Evolutionary conservation across 1,139 yeast genomes (phyloP), one percentile per base, ranked within the genome.

Genomic region (Geotrichum armillariae): DNA sequence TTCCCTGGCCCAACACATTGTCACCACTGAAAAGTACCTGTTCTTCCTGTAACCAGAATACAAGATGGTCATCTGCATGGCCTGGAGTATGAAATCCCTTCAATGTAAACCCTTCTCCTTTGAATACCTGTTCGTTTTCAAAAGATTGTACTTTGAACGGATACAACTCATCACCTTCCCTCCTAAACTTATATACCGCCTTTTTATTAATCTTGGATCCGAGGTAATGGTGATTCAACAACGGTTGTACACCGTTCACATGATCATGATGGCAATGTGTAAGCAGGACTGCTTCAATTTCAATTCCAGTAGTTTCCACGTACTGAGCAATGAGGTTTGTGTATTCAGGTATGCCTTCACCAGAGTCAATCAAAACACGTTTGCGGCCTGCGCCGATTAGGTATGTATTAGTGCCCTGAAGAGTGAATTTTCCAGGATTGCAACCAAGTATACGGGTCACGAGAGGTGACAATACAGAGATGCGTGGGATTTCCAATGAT

Each of bases 221-320:
- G 31, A 47, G 41, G 9, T 21, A 42, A 16, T 40, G 52, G 37
- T 42, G 53, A 12, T 41, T 31, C 16, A 52, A 17, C 29, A 67
- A 49, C 4, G 53, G 47, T 16, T 55, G 49, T 20, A 66, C 56
- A 4, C 74, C 74, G 14, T 65, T 66, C 12, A 61, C 58, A 49
- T 70, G 74, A 51, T 70, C 74, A n/a, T 55, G 60, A 47, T 70
- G 74, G 70, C 72, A 68, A 50, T 70, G 74, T n/a, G 73, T 65
- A 20, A 70, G 47, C 2, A 69, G 57, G 11, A 70, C 56, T 1
- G 63, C 61, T 11, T 60, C 54, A 23, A 68, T 61, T 48, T 62
- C 62, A n/a, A 62, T 44, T 12, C 63, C 61, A 16, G 61, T 52
- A 14, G 49, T 51, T 17, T 53, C 46, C 22, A 68, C 55, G 50